Evolutionary conservation across 1,139 yeast species (phyloP), one percentile per base, ranked within the genome.

Genomic region (Komagataea norvegica): DNA sequence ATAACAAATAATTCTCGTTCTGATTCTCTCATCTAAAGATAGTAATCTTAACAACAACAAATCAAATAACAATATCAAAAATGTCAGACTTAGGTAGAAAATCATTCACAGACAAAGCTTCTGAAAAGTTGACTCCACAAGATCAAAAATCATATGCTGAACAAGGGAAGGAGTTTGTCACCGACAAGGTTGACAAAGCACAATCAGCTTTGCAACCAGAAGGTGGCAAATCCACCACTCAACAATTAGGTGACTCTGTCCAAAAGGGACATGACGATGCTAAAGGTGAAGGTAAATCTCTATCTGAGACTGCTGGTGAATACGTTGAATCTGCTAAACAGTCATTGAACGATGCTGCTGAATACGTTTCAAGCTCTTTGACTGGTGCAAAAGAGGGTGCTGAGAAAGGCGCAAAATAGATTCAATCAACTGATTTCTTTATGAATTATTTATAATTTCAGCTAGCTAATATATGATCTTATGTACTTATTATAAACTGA

Each of bases 61-160:
- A 21, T 23, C 7, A 27, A 31, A 14, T 21, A 33, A 6, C 26
- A 27, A 15, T 23, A 33, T 5, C 11, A 16, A 52, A 19, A 49
- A 81, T 81, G 88, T 76, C 87, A 55, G 88, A 81, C 75, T 60
- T 72, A 46, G 86, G 85, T 52, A 83, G 94, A 81, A 85, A 85
- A 65, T 65, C 71, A 58, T 71, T 87, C 56, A 54, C 80, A 51
- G 82, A 79, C 61, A 85, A 86, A 67, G 65, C 74, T 48, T 38
- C 68, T 41, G 94, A 85, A 70, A 57, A 73, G 34, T 46, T 83
- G 39, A 84, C 76, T 52, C 95, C 96, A 57, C 80, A 86, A 47
- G 64, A 76, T 40, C 72, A 83, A 60, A 87, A 87, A 71, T 51
- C 79, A 33, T 65, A 70, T 52, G 61, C 67, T 31, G 82, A 85